These are phyloP conservation scores for Rhodamnia argentea DNA, from an alignment of 345 rosid species.

Conservation along the genomic window DNA sequence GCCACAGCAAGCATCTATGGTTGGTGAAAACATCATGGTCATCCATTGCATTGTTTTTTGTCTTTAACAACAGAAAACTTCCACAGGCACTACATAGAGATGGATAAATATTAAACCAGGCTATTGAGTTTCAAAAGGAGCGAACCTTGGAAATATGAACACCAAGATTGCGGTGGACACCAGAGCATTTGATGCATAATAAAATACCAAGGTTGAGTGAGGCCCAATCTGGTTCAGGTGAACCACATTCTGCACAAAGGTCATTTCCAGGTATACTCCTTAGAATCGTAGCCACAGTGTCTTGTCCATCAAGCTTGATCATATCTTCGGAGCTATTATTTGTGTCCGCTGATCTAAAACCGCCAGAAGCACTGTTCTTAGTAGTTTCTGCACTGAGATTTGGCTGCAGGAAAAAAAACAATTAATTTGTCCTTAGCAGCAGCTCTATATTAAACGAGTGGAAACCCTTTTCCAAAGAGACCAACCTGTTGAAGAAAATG, in stretches of 20 bases:
- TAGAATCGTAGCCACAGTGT: constrained; percentile 33
- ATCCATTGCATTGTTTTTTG: background rate
- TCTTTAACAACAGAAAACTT: background rate
- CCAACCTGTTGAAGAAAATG: constrained; percentile 64
- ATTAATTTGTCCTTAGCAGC: background rate
- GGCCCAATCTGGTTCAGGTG: constrained; percentile 85
- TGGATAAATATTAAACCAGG: background rate
- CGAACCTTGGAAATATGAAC: constrained; percentile 88
- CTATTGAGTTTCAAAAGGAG: background rate
- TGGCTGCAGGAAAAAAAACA: constrained; percentile 32
- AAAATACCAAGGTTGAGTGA: constrained; percentile 85
- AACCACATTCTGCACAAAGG: constrained; percentile 73
- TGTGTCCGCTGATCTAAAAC: constrained; percentile 15
- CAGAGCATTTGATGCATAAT: constrained; percentile 83
- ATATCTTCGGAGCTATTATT: constrained; percentile 11
- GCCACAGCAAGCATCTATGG: background rate
- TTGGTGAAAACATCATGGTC: background rate
- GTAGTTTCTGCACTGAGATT: constrained; percentile 11
- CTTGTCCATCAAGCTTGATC: constrained; percentile 14
- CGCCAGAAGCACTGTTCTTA: constrained; percentile 22
- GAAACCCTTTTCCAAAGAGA: background rate
- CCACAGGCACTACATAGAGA: background rate
- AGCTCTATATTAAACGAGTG: background rate
- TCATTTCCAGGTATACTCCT: constrained; percentile 72
- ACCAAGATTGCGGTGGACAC: constrained; percentile 87